Conservation (phyloP, 148 eudicot species). For the Silene latifolia region DNA sequence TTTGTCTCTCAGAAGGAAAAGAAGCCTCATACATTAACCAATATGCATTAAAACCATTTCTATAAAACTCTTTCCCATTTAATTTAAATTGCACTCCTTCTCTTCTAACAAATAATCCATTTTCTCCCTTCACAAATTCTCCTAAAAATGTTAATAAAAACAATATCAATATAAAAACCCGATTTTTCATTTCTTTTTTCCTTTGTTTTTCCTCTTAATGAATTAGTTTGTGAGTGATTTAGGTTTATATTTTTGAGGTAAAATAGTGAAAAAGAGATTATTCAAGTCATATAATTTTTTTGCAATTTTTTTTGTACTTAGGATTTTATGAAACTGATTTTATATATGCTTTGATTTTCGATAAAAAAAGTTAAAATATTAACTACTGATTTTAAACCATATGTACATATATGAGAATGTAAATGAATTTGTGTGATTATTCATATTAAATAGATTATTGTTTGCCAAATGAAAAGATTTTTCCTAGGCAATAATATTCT, state of each 20-base stretch:
- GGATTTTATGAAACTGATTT: too few species aligned
- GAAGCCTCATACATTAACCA: conserved; percentile 64
- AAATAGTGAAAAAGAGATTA: too few species aligned
- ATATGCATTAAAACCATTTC: conserved; percentile 73
- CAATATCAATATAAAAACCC: conserved; percentile 16
- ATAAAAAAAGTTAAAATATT: background rate
- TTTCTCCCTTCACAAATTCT: conserved; percentile 22
- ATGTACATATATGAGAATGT: background rate
- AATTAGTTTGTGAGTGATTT: background rate
- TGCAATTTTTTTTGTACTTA: too few species aligned
- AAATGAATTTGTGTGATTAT: background rate
- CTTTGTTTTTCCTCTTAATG: conserved; percentile 16
- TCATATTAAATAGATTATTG: background rate
- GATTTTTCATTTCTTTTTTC: conserved; percentile 26
- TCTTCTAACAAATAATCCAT: conserved; percentile 30
- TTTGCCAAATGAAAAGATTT: background rate
- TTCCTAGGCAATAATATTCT: background rate
- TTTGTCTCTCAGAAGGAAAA: conserved; percentile 39
- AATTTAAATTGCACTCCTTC: conserved; percentile 41
- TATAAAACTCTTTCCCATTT: conserved; percentile 47
- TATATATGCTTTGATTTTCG: background rate
- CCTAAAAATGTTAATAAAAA: background rate
- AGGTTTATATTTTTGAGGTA: too few species aligned
- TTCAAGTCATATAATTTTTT: too few species aligned
- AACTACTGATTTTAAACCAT: background rate